phyloP scores from a whole-genome alignment of 768 basidiomycete species.

The Lepiota venenata region DNA sequence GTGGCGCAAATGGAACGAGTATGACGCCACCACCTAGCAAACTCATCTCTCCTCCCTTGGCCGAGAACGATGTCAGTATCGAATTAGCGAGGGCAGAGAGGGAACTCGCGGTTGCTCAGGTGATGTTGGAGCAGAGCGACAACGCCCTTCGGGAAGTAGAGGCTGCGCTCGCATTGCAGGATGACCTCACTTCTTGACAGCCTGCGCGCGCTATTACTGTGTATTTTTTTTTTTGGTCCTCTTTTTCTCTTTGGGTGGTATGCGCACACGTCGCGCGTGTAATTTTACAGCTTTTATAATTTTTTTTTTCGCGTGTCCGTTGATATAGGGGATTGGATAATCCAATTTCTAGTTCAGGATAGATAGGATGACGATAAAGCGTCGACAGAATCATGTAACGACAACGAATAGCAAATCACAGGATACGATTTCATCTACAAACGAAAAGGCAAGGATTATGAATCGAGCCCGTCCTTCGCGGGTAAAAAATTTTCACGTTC shows the following conservation, averaged over 20 bases:
- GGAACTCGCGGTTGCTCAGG: background rate
- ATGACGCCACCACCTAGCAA: too few relatives aligned
- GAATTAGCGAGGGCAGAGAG: background rate
- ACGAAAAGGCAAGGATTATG: constrained; percentile 7
- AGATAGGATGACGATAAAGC: too few relatives aligned
- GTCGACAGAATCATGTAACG: too few relatives aligned
- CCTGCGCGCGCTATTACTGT: background rate
- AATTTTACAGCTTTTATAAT: too few relatives aligned
- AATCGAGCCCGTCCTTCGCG: constrained; percentile 10
- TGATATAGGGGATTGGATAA: too few relatives aligned
- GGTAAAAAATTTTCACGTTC: background rate
- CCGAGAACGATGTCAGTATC: background rate
- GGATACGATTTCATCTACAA: too few relatives aligned
- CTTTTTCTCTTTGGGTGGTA: too few relatives aligned
- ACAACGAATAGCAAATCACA: too few relatives aligned
- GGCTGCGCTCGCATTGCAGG: background rate
- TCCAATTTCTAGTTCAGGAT: too few relatives aligned
- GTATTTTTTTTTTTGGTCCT: background rate
- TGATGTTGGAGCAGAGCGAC: background rate
- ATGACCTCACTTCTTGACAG: background rate
- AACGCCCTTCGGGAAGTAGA: background rate
- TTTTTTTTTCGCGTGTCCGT: too few relatives aligned
- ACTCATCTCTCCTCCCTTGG: background rate
- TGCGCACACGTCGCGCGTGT: too few relatives aligned
- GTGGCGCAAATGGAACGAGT: too few relatives aligned